Conservation (phyloP, 1,284 basidiomycete species). For the Cutaneotrichosporon dermatis region DNA sequence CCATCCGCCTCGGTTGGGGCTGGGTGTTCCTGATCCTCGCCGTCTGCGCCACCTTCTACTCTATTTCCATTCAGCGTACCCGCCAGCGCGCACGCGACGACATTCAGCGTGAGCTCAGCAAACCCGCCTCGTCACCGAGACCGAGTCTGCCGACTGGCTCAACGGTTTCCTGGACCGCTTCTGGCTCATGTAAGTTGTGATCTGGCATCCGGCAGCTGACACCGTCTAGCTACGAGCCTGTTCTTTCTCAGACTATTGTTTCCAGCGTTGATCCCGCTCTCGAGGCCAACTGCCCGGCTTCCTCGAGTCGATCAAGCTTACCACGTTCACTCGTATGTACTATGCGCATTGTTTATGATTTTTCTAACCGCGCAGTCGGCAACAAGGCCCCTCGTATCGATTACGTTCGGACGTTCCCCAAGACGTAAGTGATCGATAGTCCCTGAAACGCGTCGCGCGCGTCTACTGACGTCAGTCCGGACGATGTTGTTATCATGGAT, state of each 20-base stretch:
- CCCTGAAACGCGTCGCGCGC: slow-evolving; percentile 4
- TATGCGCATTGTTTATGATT: not conserved
- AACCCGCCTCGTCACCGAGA: slow-evolving; percentile 64
- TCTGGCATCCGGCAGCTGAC: too few species aligned
- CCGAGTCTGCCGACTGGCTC: slow-evolving; percentile 85
- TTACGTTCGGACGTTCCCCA: slow-evolving; percentile 84
- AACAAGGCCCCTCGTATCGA: slow-evolving; percentile 86
- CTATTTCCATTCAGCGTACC: slow-evolving; percentile 75
- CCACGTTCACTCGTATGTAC: slow-evolving; percentile 67
- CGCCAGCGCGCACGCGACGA: slow-evolving; percentile 82
- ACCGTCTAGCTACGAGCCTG: slow-evolving; percentile 74
- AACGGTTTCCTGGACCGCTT: slow-evolving; percentile 85
- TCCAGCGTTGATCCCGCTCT: slow-evolving; percentile 85
- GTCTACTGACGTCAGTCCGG: slow-evolving; percentile 50
- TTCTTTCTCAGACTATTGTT: slow-evolving; percentile 71
- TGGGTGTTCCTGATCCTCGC: slow-evolving; percentile 82
- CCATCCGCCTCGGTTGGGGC: slow-evolving; percentile 80
- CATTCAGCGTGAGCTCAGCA: slow-evolving; percentile 90
- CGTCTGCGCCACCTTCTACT: slow-evolving; percentile 83
- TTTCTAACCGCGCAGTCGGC: slow-evolving; percentile 54
- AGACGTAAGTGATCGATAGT: slow-evolving; percentile 55
- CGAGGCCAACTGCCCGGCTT: slow-evolving; percentile 66
- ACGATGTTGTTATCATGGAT: slow-evolving; percentile 94
- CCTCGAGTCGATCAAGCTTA: slow-evolving; percentile 81
- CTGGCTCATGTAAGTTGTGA: slow-evolving; percentile 52